A percentile compares a stretch with the other conserved stretches of the same genome.
phyloP scores from a whole-genome alignment of 257 asterid species.

The Penstemon barbatus region DNA sequence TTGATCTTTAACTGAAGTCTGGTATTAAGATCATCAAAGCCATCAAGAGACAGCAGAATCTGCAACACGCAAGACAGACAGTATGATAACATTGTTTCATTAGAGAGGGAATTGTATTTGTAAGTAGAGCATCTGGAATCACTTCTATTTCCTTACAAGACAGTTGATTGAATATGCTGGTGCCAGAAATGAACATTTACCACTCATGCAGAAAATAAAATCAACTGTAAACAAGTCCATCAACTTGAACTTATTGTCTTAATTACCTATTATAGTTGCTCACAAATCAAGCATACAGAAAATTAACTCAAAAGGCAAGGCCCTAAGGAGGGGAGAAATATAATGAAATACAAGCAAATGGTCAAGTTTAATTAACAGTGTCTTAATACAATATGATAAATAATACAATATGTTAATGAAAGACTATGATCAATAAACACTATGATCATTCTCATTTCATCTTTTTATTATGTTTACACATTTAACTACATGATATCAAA shows the following conservation, averaged over 20 bases:
- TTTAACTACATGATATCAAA: too few species aligned
- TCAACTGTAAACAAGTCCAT: conserved; percentile 12
- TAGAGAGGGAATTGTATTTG: not conserved
- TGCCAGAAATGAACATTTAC: conserved; percentile 22
- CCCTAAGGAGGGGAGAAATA: not conserved
- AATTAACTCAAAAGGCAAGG: conserved; percentile 6
- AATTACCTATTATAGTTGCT: not conserved
- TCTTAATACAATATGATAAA: too few species aligned
- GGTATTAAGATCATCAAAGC: conserved; percentile 56
- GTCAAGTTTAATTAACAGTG: too few species aligned
- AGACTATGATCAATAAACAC: too few species aligned
- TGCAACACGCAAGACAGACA: conserved; percentile 39
- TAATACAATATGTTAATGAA: too few species aligned
- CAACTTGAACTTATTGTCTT: not conserved
- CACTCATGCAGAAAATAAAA: conserved; percentile 14
- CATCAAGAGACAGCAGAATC: conserved; percentile 75
- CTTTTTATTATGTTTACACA: too few species aligned
- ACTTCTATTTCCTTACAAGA: conserved; percentile 23
- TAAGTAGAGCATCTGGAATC: conserved; percentile 14
- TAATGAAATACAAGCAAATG: not conserved
- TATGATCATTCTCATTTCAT: too few species aligned
- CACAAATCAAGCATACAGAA: not conserved
- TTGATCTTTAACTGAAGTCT: conserved; percentile 71
- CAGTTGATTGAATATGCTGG: conserved; percentile 17
- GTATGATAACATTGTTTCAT: conserved; percentile 18